A percentile compares a stretch with the other conserved stretches of the same genome.
phyloP scores from a whole-genome alignment of 129 eudicot genomes.

The Helianthus annuus region HanXRQr2.0-SUNRISE NC_035449.2:157496633-157497132 shows the following conservation, averaged over 20 bases:
- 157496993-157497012: slow-evolving; percentile 51
- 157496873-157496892: slow-evolving; percentile 49
- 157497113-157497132: slow-evolving; percentile 53
- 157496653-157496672: too few relatives aligned
- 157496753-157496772: too few relatives aligned
- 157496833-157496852: slow-evolving; percentile 13
- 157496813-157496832: background rate
- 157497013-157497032: slow-evolving; percentile 69
- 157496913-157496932: slow-evolving; percentile 61
- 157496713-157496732: too few relatives aligned
- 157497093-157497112: slow-evolving; percentile 79
- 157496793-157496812: too few relatives aligned
- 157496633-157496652: too few relatives aligned
- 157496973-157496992: slow-evolving; percentile 65
- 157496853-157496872: background rate
- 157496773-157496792: too few relatives aligned
- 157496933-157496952: slow-evolving; percentile 65
- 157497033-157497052: slow-evolving; percentile 74
- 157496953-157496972: slow-evolving; percentile 80
- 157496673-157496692: too few relatives aligned
- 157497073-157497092: slow-evolving; percentile 72
- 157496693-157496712: too few relatives aligned
- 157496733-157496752: too few relatives aligned
- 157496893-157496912: slow-evolving; percentile 58
- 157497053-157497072: slow-evolving; percentile 56